Evolutionary conservation across 345 rosid species (phyloP).

Genomic region (Hypericum androsaemum): DNA sequence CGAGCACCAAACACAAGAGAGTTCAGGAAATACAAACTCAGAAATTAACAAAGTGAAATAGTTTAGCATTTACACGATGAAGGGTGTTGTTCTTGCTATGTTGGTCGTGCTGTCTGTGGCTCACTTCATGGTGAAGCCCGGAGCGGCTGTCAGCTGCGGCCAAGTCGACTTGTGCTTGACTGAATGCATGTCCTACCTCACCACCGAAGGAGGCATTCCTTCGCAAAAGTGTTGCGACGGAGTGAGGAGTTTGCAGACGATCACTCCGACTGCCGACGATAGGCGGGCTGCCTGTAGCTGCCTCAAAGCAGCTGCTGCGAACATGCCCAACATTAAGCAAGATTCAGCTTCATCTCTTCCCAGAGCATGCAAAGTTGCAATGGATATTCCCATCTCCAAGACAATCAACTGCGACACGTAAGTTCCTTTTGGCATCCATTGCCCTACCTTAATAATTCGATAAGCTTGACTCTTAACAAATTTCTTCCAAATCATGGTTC

Average conservation of each 20-base stretch:
- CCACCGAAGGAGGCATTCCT: background rate
- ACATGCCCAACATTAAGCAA: background rate
- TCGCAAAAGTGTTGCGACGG: constrained; percentile 9
- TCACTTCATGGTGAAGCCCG: constrained; percentile 5
- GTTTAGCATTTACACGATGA: background rate
- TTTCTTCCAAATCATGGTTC: too few relatives aligned
- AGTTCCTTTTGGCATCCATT: background rate
- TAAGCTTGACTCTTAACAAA: too few relatives aligned
- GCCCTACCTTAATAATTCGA: too few relatives aligned
- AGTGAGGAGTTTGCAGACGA: constrained; percentile 5
- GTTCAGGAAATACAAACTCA: too few relatives aligned
- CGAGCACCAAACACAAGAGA: too few relatives aligned
- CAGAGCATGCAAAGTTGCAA: background rate
- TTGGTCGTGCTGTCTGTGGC: background rate
- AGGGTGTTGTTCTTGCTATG: background rate
- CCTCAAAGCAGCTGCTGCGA: background rate
- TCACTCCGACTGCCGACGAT: constrained; percentile 8
- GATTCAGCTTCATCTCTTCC: constrained; percentile 1
- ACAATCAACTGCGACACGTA: constrained; percentile 3
- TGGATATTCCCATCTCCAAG: background rate
- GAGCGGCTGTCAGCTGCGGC: constrained; percentile 9
- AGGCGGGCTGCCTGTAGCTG: constrained; percentile 4
- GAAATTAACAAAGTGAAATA: too few relatives aligned
- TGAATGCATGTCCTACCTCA: constrained; percentile 16
- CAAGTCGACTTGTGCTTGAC: constrained; percentile 7